Base-by-base conservation (phyloP, 768 basidiomycete genomes). In the Lactarius akahatsu region DNA sequence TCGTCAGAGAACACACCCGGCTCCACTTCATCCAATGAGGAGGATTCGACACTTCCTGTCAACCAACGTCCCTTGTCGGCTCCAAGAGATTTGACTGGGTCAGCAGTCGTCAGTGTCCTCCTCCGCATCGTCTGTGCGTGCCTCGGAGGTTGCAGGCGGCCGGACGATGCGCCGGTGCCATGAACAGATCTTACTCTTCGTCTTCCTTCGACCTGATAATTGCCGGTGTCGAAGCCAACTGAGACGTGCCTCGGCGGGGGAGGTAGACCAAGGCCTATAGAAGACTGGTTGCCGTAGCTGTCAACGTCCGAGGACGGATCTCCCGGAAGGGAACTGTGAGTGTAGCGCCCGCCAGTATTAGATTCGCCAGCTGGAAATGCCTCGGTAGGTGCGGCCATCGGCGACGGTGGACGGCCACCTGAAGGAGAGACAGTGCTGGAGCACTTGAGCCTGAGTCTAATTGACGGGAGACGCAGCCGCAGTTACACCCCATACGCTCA, bases 1-100 rank as follows among this genome's bases (percentile, higher is more conserved):
- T 92, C 90, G 68, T 92, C 85, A 0, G 89, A 88, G 75, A 91
- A 88, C 20, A 67, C 62, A 28, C 64, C 67, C 10, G 71, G 64
- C 34, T 71, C 71, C 23, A 67, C 18, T 15, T 69, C 71, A 32
- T 71, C 71, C 40, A 71, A n/a, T 23, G 67, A 58, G 34, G 67
- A 57, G 28, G 67, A 65, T 16, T 63, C 68, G 7, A 62, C 23
- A 32, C 43, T 62, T 18, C 40, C 59, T 1, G 55, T 54, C 57
- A 58, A 55, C 61, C 62, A 56, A 20, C 63, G 55, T 11, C 56
- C 68, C 50, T 57, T 70, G 18, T 70, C 70, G 34, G 68, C 50
- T 65, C 61, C 65, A 30, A 55, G 18, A 8, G 30, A 40, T n/a
- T 57, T 66, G 45, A 54, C 55, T 41, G 63, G 23, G 9, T 70